Base-by-base conservation (phyloP, 2,329 filamentous ascomycete genomes). In the Claviceps maximensis region DNA sequence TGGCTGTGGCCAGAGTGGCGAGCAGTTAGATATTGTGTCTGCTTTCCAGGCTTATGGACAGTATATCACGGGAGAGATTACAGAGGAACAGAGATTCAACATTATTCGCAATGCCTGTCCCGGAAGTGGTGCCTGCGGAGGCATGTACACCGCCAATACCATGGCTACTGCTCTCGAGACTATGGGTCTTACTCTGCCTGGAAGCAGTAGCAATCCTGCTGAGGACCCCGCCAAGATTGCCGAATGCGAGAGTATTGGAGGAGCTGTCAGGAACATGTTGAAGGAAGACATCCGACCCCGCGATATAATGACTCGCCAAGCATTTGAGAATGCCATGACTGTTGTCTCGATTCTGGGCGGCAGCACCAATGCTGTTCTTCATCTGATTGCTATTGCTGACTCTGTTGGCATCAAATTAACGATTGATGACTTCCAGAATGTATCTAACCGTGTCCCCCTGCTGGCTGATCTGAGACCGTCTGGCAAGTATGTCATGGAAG, bases 41-140 rank as follows among this genome's bases (percentile, higher is more conserved):
- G 93, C 93, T 45, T 98, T 98, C 80, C 93, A 98, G 73, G 86
- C 91, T 5, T 97, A 97, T 65, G 93, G 93, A 27, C 88, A 96
- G 68, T 97, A 90, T 73, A 84, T 98, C 61, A 81, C 87, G 13
- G 91, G 91, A 45, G 82, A 95, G 64, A 95, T 97, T 69, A 86
- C 78, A 58, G 93, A 98, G 71, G 84, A 93, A 64, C 78, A 91
- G 71, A 84, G 93, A 51, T 95, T 89, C 68, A 93, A 97, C 70
- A 91, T 97, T 64, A 95, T 96, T 68, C 82, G 89, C 57, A 77
- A 97, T 65, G 90, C 93, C 45, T 96, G 90, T 58, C 71, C 71
- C 40, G 71, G 71, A 36, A 65, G 68, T 42, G 86, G 86, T 41
- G 86, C 86, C 36, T 90, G 86, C 58, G 86, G 85, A 58, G 86